Evolutionary conservation across 2,329 filamentous ascomycete genomes (phyloP).

Genomic region (Cladosporium cucumerinum): DNA sequence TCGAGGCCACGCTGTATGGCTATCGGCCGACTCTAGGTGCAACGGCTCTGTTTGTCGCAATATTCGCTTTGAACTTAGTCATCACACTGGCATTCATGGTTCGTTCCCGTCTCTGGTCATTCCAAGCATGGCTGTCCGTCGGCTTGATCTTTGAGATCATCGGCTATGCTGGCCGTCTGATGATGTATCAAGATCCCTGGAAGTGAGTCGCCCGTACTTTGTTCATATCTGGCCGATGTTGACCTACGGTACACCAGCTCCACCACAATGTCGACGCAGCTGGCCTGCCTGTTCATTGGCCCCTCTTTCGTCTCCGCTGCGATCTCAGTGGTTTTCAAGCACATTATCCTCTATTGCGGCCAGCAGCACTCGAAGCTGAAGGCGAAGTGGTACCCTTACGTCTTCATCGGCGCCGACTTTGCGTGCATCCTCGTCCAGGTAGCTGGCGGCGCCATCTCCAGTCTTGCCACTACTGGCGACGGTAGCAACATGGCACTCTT

Average conservation of each 20-base stretch:
- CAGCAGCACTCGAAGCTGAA: no score
- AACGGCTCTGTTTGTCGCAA: not conserved
- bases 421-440: no score
- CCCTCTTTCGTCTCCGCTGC: no score
- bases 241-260: no score
- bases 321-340: no score
- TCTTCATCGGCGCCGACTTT: no score
- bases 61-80: not conserved
- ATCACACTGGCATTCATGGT: not conserved
- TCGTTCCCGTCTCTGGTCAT: not conserved
- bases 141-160: constrained; percentile 3
- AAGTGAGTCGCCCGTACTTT: not conserved
- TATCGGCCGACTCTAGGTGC: constrained; percentile 1
- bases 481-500: not conserved
- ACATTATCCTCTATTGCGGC: no score
- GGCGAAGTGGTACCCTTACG: no score
- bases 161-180: not conserved
- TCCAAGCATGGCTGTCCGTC: constrained; percentile 3
- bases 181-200: constrained; percentile 3
- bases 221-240: no score
- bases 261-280: no score
- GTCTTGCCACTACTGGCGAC: not conserved
- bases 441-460: no score
- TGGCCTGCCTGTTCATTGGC: no score
- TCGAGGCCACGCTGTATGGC: constrained; percentile 4